phyloP scores from a whole-genome alignment of 495 filamentous ascomycete genomes.

The Xylaria palmicola region DNA sequence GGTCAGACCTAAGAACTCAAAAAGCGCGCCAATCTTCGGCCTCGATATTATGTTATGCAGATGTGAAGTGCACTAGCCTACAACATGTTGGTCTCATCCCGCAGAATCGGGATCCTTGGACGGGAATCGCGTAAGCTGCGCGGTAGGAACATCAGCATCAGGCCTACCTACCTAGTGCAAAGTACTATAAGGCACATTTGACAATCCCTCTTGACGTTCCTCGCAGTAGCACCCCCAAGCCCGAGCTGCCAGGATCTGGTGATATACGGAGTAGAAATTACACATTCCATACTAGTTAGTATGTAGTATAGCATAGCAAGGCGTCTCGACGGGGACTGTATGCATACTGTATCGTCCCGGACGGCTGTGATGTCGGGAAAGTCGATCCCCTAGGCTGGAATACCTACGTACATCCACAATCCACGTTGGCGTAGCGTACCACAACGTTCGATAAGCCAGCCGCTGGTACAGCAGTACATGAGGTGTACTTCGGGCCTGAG shows the following conservation, averaged over 20 bases:
- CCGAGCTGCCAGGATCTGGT: too few relatives aligned
- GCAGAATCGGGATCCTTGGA: not conserved
- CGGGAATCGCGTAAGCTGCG: not conserved
- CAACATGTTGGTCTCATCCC: not conserved
- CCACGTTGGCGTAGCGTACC: not conserved
- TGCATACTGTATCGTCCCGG: too few relatives aligned
- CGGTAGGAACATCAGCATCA: not conserved
- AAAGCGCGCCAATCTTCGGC: not conserved
- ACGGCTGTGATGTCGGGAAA: too few relatives aligned
- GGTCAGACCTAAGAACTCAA: constrained; percentile 1
- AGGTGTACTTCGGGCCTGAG: not conserved
- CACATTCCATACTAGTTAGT: not conserved
- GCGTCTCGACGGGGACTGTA: too few relatives aligned
- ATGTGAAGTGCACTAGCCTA: not conserved
- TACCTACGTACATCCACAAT: too few relatives aligned
- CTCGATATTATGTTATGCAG: constrained; percentile 14
- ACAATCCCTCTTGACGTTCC: too few relatives aligned
- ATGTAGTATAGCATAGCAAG: not conserved
- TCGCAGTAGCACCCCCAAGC: too few relatives aligned
- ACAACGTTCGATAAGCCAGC: not conserved
- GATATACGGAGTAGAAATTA: too few relatives aligned
- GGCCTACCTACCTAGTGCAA: too few relatives aligned
- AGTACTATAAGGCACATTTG: too few relatives aligned
- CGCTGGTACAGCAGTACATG: not conserved
- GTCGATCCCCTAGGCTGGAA: too few relatives aligned